phyloP scores from a whole-genome alignment of 805 yeast species.

The Cyberlindnera samutprakarnensis region DNA sequence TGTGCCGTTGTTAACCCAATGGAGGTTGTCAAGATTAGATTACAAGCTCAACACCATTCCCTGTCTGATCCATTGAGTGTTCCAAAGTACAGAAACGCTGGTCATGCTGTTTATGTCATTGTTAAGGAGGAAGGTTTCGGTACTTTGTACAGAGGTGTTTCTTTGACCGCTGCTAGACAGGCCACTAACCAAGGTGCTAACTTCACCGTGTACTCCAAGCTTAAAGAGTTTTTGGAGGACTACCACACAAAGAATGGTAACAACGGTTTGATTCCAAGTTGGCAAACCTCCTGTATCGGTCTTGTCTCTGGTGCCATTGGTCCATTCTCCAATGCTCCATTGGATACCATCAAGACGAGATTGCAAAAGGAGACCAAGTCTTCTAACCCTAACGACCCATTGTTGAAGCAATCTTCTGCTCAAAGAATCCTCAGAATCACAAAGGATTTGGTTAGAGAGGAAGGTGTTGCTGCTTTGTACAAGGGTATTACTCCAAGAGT shows the following conservation, averaged over 20 bases:
- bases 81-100: conserved; percentile 88
- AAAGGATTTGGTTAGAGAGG: conserved; percentile 73
- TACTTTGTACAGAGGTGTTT: conserved; percentile 89
- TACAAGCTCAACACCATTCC: conserved; percentile 92
- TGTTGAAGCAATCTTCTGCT: conserved; percentile 49
- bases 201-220: conserved; percentile 87
- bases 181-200: conserved; percentile 98
- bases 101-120: conserved; percentile 80
- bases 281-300: conserved; percentile 92
- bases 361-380: conserved; percentile 83
- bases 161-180: conserved; percentile 94
- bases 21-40: conserved; percentile 94
- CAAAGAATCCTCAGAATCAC: conserved; percentile 78
- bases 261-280: conserved; percentile 59
- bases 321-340: conserved; percentile 94
- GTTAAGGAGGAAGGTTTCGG: conserved; percentile 85
- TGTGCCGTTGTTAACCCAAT: conserved; percentile 92
- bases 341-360: conserved; percentile 95
- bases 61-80: conserved; percentile 70
- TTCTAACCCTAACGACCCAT: conserved; percentile 23
- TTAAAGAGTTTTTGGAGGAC: conserved; percentile 63
- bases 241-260: conserved; percentile 39
- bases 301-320: conserved; percentile 94
- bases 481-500: conserved; percentile 98
- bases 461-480: conserved; percentile 83